These are phyloP conservation scores for Halophytophthora polymorphica DNA, from an alignment of 352 stramenopile genomes.

Conservation along the genomic window DNA sequence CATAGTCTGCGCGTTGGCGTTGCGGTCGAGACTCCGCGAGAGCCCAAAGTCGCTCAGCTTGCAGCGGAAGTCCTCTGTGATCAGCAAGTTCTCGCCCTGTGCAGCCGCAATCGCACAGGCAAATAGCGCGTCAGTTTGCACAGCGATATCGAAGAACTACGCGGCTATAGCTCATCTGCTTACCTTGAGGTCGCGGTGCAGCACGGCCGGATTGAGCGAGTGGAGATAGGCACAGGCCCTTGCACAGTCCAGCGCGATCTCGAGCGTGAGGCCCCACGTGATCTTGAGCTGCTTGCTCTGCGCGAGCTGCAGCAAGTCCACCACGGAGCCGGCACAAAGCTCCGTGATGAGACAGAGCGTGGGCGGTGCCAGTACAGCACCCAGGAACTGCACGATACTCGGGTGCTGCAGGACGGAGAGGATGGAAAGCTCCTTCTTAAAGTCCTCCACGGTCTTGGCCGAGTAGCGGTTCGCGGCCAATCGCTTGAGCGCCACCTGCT, in stretches of 20 bases:
- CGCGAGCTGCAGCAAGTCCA: conserved; percentile 65
- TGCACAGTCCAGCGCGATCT: conserved; percentile 67
- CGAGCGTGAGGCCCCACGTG: conserved; percentile 69
- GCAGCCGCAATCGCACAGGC: not conserved
- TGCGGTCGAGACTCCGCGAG: conserved; percentile 60
- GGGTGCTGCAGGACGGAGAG: conserved; percentile 72
- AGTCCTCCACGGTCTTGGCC: conserved; percentile 60
- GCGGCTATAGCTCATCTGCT: not conserved
- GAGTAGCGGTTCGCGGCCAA: conserved; percentile 54
- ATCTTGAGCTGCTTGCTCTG: conserved; percentile 64
- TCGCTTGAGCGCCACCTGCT: conserved; percentile 68
- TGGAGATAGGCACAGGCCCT: conserved; percentile 68
- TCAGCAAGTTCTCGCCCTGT: conserved; percentile 68
- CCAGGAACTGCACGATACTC: conserved; percentile 83
- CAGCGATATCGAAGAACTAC: not conserved
- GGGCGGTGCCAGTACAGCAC: conserved; percentile 59
- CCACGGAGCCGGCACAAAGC: conserved; percentile 64
- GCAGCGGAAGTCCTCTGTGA: conserved; percentile 67
- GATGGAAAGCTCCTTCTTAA: conserved; percentile 83
- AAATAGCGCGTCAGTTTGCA: not conserved
- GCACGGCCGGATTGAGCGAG: conserved; percentile 49
- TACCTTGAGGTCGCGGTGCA: conserved; percentile 77
- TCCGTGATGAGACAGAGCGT: conserved; percentile 77
- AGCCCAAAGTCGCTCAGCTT: conserved; percentile 79
- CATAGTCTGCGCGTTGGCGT: conserved; percentile 70